Evolutionary conservation across 352 stramenopile genomes (phyloP).

Genomic region (Stramenopiles sp.): DNA sequence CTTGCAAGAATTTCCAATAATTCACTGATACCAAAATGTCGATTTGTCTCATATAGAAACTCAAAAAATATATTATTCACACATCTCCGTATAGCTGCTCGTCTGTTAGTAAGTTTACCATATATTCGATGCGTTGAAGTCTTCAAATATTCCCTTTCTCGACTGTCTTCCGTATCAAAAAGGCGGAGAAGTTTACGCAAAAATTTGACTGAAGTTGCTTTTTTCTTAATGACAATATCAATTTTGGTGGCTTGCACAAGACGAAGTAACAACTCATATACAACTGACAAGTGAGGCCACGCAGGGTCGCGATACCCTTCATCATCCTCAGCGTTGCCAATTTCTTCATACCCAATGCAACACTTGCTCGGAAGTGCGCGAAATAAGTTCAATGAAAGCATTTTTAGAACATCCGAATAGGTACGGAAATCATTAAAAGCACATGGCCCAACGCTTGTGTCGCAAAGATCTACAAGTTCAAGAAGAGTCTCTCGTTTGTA

Average conservation of each 20-base stretch:
- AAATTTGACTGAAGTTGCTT: conserved; percentile 17
- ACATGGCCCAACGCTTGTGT: conserved; percentile 52
- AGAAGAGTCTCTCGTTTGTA: conserved; percentile 87
- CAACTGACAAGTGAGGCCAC: conserved; percentile 86
- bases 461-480: conserved; percentile 94
- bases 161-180: conserved; percentile 77
- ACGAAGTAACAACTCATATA: conserved; percentile 95
- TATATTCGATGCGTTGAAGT: conserved; percentile 96
- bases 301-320: conserved; percentile 75
- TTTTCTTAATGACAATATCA: conserved; percentile 83
- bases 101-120: conserved; percentile 92
- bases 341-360: too few relatives aligned
- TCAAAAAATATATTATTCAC: conserved; percentile 93
- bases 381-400: conserved; percentile 14
- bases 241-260: conserved; percentile 89
- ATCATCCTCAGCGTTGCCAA: conserved; percentile 90
- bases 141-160: conserved; percentile 94
- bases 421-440: too few relatives aligned
- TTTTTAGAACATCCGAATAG: conserved; percentile 15
- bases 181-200: conserved; percentile 21
- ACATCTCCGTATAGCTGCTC: conserved; percentile 79
- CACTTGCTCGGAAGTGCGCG: too few relatives aligned
- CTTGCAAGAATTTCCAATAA: conserved; percentile 86
- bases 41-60: conserved; percentile 90
- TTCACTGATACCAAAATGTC: conserved; percentile 65